These are phyloP conservation scores for Aspergillus panamensis DNA, from an alignment of 495 filamentous ascomycete genomes.

Conservation along the genomic window DNA sequence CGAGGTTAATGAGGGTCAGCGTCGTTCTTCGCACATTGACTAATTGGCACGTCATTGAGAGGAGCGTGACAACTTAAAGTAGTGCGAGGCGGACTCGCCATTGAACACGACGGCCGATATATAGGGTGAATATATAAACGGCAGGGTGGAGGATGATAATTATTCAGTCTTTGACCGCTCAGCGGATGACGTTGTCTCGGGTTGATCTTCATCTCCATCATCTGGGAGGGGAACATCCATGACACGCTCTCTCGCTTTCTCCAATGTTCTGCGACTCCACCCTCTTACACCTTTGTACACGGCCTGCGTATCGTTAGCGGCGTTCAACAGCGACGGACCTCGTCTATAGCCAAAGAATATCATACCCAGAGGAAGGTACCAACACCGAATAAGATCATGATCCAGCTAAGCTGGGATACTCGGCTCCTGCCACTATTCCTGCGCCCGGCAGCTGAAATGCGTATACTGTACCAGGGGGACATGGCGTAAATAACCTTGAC, in stretches of 20 bases:
- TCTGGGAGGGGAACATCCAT: conserved; percentile 78
- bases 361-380: conserved; percentile 79
- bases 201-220: conserved; percentile 59
- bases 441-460: conserved; percentile 48
- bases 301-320: conserved; percentile 49
- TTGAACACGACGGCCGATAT: not conserved
- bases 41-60: conserved; percentile 81
- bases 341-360: conserved; percentile 11
- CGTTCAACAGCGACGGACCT: conserved; percentile 9
- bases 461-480: conserved; percentile 74
- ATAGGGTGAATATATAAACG: not conserved
- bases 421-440: conserved; percentile 68
- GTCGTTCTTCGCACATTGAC: conserved; percentile 90
- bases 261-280: conserved; percentile 64
- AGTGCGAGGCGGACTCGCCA: conserved; percentile 50
- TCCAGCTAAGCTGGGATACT: conserved; percentile 68
- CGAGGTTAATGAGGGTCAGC: conserved; percentile 39
- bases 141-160: not conserved
- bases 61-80: conserved; percentile 88
- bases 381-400: conserved; percentile 75
- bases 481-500: conserved; percentile 72
- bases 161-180: conserved; percentile 14
- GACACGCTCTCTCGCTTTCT: conserved; percentile 72
- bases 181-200: conserved; percentile 7
- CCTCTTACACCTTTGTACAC: conserved; percentile 76